Evolutionary conservation across 768 basidiomycete species (phyloP), one percentile per base, ranked within the genome.

Genomic region (Pleurotus djamor): DNA sequence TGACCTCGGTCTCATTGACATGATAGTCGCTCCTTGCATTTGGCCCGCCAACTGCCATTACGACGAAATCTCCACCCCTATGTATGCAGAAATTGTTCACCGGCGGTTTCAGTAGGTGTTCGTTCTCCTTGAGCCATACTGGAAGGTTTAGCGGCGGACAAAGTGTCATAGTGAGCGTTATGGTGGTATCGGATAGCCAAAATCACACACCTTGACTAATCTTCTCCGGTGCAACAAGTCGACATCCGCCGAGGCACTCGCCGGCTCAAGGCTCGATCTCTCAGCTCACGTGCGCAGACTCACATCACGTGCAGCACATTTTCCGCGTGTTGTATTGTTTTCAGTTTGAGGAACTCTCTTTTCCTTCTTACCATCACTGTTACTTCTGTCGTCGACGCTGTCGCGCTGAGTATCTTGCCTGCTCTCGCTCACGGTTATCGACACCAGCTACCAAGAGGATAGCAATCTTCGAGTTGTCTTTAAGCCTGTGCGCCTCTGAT

Each of bases 11-110:
- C 74, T 97, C 87, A 70, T 98, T 98, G 44, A 97, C 75, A 72
- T 98, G 96, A 68, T 94, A 98, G 73, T 97, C 96, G 56, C 91
- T 91, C 41, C 96, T 79, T 69, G 93, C 87, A 69, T 99, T 99
- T 0, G 96, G 96, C 0, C 96, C 97, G 7, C 97, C 96, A 21
- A 98, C 87, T 4, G 83, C 92, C 96, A 99, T 98, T 14, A 96
- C 87, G 47, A 92, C 83, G 67, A 90, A 96, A 70, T 98, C 95
- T 32, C 80, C 79, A 38, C 92, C 93, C 54, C 84, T 81, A 71
- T 90, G 93, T 58, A 94, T 68, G 69, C 92, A 92, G 62, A 85
- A 95, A 71, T 96, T 93, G 79, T 94, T 95, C 48, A 99, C 93
- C 0, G 96, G 96, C 2, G 96, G 96, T 69, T 89, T 81, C 33